Evolutionary conservation across 805 yeast genomes (phyloP).

Genomic region (Teunomyces funiuensis): DNA sequence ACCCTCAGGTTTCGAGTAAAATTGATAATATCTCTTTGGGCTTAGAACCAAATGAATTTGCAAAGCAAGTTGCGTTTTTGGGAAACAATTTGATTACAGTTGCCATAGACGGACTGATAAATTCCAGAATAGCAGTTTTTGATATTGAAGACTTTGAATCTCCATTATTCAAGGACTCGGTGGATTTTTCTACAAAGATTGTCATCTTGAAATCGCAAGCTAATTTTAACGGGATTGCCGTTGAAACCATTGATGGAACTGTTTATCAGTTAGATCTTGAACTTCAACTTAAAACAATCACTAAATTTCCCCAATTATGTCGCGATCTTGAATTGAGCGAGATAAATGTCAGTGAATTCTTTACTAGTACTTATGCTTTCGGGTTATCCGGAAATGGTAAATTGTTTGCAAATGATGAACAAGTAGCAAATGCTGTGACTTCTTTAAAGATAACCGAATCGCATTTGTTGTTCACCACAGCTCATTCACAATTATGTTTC

Average conservation of each 20-base stretch:
- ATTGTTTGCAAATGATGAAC: slow-evolving; percentile 59
- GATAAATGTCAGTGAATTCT: slow-evolving; percentile 18
- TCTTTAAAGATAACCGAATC: slow-evolving; percentile 73
- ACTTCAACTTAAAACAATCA: slow-evolving; percentile 31
- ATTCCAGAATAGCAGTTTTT: slow-evolving; percentile 52
- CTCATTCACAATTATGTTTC: slow-evolving; percentile 79
- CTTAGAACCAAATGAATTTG: slow-evolving; percentile 37
- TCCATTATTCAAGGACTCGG: slow-evolving; percentile 40
- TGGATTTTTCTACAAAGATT: slow-evolving; percentile 50
- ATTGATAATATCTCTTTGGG: slow-evolving; percentile 37
- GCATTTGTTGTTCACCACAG: slow-evolving; percentile 80
- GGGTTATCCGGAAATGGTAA: slow-evolving; percentile 80
- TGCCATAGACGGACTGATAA: slow-evolving; percentile 50
- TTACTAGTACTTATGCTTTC: slow-evolving; percentile 44
- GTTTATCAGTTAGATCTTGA: slow-evolving; percentile 42
- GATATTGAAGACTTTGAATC: slow-evolving; percentile 43
- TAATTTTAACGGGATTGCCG: slow-evolving; percentile 51
- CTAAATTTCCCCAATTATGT: slow-evolving; percentile 70
- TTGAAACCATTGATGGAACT: slow-evolving; percentile 64
- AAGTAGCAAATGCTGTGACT: slow-evolving; percentile 73
- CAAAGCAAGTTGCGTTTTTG: slow-evolving; percentile 66
- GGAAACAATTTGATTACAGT: slow-evolving; percentile 55
- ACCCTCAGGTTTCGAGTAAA: slow-evolving; percentile 42
- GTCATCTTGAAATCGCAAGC: slow-evolving; percentile 57
- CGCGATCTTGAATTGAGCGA: slow-evolving; percentile 48